A percentile compares a stretch with the other conserved stretches of the same genome.
These are phyloP conservation scores for Amauroascus verrucosus DNA, from an alignment of 2,329 filamentous ascomycete genomes.

Conservation along the genomic window DNA sequence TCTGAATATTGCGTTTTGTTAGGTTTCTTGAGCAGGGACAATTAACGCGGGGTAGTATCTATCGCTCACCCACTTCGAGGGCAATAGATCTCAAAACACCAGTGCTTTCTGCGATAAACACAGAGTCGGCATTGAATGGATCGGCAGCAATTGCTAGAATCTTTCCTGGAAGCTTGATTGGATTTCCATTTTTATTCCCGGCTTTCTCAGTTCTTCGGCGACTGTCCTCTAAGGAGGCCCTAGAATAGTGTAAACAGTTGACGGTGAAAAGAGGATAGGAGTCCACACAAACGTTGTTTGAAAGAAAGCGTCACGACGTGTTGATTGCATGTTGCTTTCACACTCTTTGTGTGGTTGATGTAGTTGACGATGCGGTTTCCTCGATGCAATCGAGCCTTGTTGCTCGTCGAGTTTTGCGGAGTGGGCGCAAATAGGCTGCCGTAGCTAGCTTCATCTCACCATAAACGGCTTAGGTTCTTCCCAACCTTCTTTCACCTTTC, in stretches of 20 bases:
- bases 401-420: conserved; percentile 17
- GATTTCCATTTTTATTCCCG: conserved; percentile 75
- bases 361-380: background rate
- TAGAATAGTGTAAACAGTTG: conserved; percentile 25
- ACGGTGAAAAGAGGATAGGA: conserved; percentile 17
- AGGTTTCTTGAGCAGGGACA: background rate
- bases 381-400: background rate
- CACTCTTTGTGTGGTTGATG: background rate
- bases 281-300: conserved; percentile 63
- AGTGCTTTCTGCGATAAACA: conserved; percentile 82
- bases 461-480: conserved; percentile 8
- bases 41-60: conserved; percentile 11
- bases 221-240: conserved; percentile 41
- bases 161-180: conserved; percentile 73
- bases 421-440: conserved; percentile 25
- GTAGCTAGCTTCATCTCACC: conserved; percentile 17
- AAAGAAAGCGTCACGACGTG: conserved; percentile 75
- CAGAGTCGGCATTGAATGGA: conserved; percentile 48
- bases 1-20: conserved; percentile 25
- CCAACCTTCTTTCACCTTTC: conserved; percentile 11
- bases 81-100: conserved; percentile 65
- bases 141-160: conserved; percentile 65
- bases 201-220: conserved; percentile 58
- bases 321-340: conserved; percentile 48
- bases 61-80: conserved; percentile 56